Percentiles rank a stretch among this genome's conserved stretches.
These are phyloP conservation scores for Petasospora fabianii DNA, from an alignment of 1,139 yeast genomes.

Conservation along the genomic window DNA sequence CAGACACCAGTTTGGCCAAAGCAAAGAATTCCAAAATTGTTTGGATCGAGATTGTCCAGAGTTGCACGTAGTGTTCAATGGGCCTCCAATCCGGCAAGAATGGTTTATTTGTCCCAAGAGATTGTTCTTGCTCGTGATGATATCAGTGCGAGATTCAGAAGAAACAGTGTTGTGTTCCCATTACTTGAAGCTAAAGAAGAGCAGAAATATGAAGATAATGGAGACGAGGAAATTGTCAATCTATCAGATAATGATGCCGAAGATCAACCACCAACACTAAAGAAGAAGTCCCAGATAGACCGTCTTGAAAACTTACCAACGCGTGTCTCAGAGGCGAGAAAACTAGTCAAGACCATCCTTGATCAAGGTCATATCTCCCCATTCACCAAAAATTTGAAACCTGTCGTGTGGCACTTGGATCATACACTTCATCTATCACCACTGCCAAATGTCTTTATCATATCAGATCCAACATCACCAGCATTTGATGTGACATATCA, in stretches of 20 bases:
- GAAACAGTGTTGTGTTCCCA: constrained; percentile 61
- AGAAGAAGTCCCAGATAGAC: constrained; percentile 17
- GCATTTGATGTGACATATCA: constrained; percentile 73
- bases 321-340: constrained; percentile 60
- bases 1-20: constrained; percentile 75
- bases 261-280: constrained; percentile 5
- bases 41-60: constrained; percentile 63
- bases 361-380: constrained; percentile 92
- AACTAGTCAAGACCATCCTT: constrained; percentile 69
- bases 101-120: constrained; percentile 81
- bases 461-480: constrained; percentile 69
- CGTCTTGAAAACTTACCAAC: constrained; percentile 31
- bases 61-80: constrained; percentile 63
- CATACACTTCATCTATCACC: constrained; percentile 71
- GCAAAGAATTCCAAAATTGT: constrained; percentile 62
- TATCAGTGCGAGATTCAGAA: constrained; percentile 60
- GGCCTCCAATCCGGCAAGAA: constrained; percentile 74
- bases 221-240: constrained; percentile 4
- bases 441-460: constrained; percentile 63
- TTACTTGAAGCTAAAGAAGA: constrained; percentile 12
- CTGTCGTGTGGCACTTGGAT: constrained; percentile 68
- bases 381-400: constrained; percentile 55
- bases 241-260: constrained; percentile 12
- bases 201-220: constrained; percentile 11
- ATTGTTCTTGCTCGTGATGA: constrained; percentile 73